Evolutionary conservation across 2,329 filamentous ascomycete species (phyloP).

Genomic region (Fusarium staphyleae): DNA sequence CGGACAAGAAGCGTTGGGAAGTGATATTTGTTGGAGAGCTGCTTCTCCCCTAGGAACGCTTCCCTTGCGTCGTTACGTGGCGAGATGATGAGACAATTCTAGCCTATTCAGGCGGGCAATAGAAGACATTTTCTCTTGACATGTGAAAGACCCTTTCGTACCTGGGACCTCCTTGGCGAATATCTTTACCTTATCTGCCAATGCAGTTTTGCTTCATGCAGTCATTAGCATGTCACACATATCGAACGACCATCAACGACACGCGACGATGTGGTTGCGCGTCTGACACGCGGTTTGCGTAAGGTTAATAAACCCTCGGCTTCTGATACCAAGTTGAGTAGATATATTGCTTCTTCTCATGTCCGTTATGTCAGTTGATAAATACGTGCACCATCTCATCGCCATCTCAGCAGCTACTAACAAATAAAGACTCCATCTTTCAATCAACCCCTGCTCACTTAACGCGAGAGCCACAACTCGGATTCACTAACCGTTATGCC

Average conservation of each 20-base stretch:
- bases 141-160: slow-evolving; percentile 30
- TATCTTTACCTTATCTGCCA: not conserved
- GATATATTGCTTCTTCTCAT: not conserved
- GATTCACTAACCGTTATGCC: slow-evolving; percentile 3
- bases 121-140: slow-evolving; percentile 6
- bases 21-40: slow-evolving; percentile 10
- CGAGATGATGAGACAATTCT: slow-evolving; percentile 31
- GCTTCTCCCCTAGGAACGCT: slow-evolving; percentile 20
- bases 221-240: slow-evolving; percentile 9
- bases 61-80: slow-evolving; percentile 30
- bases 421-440: not conserved
- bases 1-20: slow-evolving; percentile 1
- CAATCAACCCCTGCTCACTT: slow-evolving; percentile 27
- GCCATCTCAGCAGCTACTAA: slow-evolving; percentile 26
- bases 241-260: slow-evolving; percentile 6
- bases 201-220: not conserved
- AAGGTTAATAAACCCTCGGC: too few species aligned
- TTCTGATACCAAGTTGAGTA: not conserved
- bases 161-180: slow-evolving; percentile 9
- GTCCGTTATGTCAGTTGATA: too few species aligned
- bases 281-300: slow-evolving; percentile 19
- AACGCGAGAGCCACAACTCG: slow-evolving; percentile 9
- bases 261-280: slow-evolving; percentile 18
- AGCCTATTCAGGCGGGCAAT: slow-evolving; percentile 16
- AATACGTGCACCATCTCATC: slow-evolving; percentile 8